Base-by-base conservation (phyloP, 345 rosid genomes). In the Salix brachista region DNA sequence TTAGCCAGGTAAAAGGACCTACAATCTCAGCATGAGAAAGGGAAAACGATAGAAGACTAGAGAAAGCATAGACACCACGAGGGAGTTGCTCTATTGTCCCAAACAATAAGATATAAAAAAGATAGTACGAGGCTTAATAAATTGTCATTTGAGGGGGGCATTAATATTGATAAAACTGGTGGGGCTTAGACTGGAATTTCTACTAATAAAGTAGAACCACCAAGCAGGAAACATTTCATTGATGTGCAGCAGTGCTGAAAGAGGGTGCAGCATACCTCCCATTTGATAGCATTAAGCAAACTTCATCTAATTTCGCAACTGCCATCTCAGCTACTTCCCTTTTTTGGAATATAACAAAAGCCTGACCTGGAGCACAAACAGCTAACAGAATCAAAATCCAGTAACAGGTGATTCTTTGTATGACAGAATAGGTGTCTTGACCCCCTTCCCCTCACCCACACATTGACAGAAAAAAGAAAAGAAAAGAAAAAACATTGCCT, bases 241-340 rank as follows among this genome's bases (percentile, higher is more conserved):
- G 14, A 70, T 17, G 14, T 4, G 71, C 26, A 46, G 14, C 66
- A 17, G 0, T 41, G 37, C 66, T 26, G 34, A 10, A 44, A 34
- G 41, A 17, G 75, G 74, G 44, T 65, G 65, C 44, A 44, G 18
- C 82, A 72, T 88, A 96, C 98, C 97, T 93, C 81, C 91, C 90
- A 85, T 87, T 88, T 70, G 95, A 82, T 75, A 92, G 90, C 84
- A 91, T 42, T 71, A 96, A 84, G 83, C 97, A 96, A 69, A 85
- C 85, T 65, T 87, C 79, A 21, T 87, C 82, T 79, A 94, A 82
- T 80, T 86, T 85, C 48, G 18, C n/a, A 69, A 90, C 67, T 37
- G 81, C 89, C 68, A 32, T 84, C 86, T 85, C 84, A 52, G 99
- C 92, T 14, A 80, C 86, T 80, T 90, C 91, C 87, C 77, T 90